Evolutionary conservation across 768 basidiomycete genomes (phyloP).

Genomic region (Termitomyces sp.): DNA sequence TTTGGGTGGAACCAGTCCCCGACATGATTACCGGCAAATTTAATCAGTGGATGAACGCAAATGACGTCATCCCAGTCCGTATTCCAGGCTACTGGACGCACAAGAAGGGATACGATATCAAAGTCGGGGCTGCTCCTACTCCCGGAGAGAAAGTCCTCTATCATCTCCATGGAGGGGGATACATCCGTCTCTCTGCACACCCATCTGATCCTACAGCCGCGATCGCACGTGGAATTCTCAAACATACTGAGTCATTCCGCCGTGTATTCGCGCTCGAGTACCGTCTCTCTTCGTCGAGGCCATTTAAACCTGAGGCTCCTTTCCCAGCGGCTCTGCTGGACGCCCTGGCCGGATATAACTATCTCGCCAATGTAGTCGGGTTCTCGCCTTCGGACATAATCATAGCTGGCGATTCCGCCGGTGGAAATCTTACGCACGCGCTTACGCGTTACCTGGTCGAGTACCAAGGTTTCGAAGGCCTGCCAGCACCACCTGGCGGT

Average conservation of each 20-base stretch:
- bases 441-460: constrained; percentile 48
- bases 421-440: constrained; percentile 65
- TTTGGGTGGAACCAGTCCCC: constrained; percentile 42
- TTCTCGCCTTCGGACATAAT: constrained; percentile 58
- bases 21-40: constrained; percentile 39
- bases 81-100: constrained; percentile 59
- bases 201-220: constrained; percentile 40
- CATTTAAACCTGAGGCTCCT: constrained; percentile 38
- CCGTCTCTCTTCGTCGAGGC: constrained; percentile 47
- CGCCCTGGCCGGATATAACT: constrained; percentile 65
- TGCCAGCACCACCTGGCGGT: constrained; percentile 41
- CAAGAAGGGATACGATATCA: constrained; percentile 30
- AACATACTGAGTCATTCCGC: constrained; percentile 34
- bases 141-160: constrained; percentile 53
- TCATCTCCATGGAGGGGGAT: constrained; percentile 63
- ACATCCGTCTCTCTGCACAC: constrained; percentile 47
- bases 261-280: constrained; percentile 67
- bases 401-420: constrained; percentile 71
- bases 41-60: constrained; percentile 30
- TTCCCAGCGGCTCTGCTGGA: constrained; percentile 78
- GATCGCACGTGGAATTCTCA: constrained; percentile 41
- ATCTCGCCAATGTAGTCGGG: constrained; percentile 53
- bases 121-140: constrained; percentile 30
- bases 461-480: constrained; percentile 26
- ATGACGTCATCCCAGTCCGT: constrained; percentile 32